phyloP scores from a whole-genome alignment of 1,284 basidiomycete species.

The Apiotrichum brassicae region DNA sequence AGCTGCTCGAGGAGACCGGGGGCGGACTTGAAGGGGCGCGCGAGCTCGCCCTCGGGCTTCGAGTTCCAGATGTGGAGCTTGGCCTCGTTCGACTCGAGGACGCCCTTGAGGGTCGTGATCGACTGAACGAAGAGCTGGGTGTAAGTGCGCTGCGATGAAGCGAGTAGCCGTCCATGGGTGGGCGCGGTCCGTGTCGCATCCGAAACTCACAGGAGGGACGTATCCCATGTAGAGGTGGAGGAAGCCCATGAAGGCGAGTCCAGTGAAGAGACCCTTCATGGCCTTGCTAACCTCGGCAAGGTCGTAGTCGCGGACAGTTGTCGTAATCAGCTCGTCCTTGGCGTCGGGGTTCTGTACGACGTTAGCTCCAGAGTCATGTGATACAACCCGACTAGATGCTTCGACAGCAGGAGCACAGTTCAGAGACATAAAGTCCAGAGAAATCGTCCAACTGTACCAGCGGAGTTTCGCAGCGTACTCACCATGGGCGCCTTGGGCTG shows the following conservation, averaged over 20 bases:
- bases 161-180: no score
- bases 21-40: conserved; percentile 21
- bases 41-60: conserved; percentile 16
- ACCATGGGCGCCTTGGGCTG: conserved; percentile 22
- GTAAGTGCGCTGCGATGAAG: no score
- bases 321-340: conserved; percentile 22
- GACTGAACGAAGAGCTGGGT: conserved; percentile 22
- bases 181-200: no score
- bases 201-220: conserved; percentile 20
- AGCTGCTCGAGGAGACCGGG: conserved; percentile 59
- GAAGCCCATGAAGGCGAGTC: conserved; percentile 18
- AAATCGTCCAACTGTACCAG: no score
- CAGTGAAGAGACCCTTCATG: conserved; percentile 21
- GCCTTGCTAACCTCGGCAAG: conserved; percentile 21
- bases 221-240: conserved; percentile 24
- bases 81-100: conserved; percentile 21
- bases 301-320: conserved; percentile 22
- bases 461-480: not conserved
- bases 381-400: no score
- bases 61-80: conserved; percentile 21
- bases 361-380: not conserved
- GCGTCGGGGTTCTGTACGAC: conserved; percentile 16
- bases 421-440: no score
- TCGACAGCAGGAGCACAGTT: no score
- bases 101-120: conserved; percentile 18